Evolutionary conservation across 495 filamentous ascomycete genomes (phyloP).

Genomic region (Penicillium flavigenum): DNA sequence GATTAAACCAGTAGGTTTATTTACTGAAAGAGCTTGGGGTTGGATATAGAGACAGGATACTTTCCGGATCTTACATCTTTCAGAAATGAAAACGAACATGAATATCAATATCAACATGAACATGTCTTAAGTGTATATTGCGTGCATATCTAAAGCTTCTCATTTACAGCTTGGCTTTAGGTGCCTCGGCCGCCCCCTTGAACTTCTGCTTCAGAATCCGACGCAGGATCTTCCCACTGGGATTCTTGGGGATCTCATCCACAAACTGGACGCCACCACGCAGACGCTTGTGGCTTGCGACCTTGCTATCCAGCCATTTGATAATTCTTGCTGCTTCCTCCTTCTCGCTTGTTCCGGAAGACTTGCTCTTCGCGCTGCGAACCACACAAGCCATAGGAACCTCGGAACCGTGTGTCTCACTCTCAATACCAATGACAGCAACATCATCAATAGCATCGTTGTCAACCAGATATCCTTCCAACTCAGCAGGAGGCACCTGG

Average conservation of each 20-base stretch:
- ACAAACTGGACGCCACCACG: slow-evolving; percentile 82
- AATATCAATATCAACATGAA: background rate
- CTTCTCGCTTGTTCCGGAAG: slow-evolving; percentile 49
- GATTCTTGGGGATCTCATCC: slow-evolving; percentile 80
- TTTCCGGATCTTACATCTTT: background rate
- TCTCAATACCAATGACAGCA: slow-evolving; percentile 80
- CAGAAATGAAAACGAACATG: background rate
- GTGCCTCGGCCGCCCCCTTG: slow-evolving; percentile 40
- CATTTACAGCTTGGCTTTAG: slow-evolving; percentile 45
- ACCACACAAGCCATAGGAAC: slow-evolving; percentile 84
- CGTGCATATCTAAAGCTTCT: background rate
- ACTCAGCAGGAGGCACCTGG: slow-evolving; percentile 84
- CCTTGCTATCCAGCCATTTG: slow-evolving; percentile 60
- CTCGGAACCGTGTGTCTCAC: slow-evolving; percentile 68
- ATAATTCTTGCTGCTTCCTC: slow-evolving; percentile 61
- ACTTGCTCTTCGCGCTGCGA: slow-evolving; percentile 48
- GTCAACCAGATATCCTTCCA: slow-evolving; percentile 73
- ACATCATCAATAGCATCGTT: slow-evolving; percentile 77
- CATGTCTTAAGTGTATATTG: slow-evolving; percentile 4
- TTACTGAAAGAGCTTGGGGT: background rate
- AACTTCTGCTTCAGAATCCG: slow-evolving; percentile 60
- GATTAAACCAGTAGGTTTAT: background rate
- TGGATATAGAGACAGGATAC: background rate
- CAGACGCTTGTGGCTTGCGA: slow-evolving; percentile 72
- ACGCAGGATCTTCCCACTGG: slow-evolving; percentile 84